Evolutionary conservation across 2,329 filamentous ascomycete species (phyloP).

Genomic region (Diaporthe sp.): DNA sequence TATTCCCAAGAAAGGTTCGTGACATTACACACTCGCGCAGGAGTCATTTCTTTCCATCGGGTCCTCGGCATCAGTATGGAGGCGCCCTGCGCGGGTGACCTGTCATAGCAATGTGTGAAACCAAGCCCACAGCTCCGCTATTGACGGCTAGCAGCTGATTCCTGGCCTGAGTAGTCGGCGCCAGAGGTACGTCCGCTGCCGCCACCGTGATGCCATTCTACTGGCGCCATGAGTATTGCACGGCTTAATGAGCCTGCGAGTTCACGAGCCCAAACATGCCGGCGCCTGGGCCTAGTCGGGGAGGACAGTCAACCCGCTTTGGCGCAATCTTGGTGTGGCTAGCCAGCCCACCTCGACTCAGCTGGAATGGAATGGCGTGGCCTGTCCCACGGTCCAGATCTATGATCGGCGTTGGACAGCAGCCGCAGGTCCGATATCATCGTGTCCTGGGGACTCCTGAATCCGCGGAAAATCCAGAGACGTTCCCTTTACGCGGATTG

Average conservation of each 20-base stretch:
- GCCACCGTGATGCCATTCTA: not conserved
- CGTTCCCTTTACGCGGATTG: slow-evolving; percentile 6
- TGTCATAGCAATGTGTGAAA: slow-evolving; percentile 6
- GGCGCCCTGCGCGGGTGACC: not conserved
- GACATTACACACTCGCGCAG: slow-evolving; percentile 15
- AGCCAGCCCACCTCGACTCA: slow-evolving; percentile 22
- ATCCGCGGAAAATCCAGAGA: not conserved
- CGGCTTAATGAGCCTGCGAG: not conserved
- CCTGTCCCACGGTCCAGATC: not conserved
- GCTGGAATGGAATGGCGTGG: slow-evolving; percentile 9
- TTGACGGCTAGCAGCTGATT: slow-evolving; percentile 1
- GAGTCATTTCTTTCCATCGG: not conserved
- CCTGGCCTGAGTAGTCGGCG: not conserved
- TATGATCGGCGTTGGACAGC: slow-evolving; percentile 1
- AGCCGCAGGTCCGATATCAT: not conserved
- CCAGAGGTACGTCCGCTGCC: not conserved
- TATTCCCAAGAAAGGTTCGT: slow-evolving; percentile 2
- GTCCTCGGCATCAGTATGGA: not conserved
- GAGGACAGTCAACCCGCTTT: slow-evolving; percentile 8
- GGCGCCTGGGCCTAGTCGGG: slow-evolving; percentile 1
- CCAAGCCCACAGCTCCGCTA: slow-evolving; percentile 10
- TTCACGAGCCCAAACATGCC: not conserved
- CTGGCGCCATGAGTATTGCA: not conserved
- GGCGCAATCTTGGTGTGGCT: not conserved
- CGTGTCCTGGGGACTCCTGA: not conserved